phyloP scores from a whole-genome alignment of 371 early-diverging fungal species.

The Conidiobolus incongruus region DNA sequence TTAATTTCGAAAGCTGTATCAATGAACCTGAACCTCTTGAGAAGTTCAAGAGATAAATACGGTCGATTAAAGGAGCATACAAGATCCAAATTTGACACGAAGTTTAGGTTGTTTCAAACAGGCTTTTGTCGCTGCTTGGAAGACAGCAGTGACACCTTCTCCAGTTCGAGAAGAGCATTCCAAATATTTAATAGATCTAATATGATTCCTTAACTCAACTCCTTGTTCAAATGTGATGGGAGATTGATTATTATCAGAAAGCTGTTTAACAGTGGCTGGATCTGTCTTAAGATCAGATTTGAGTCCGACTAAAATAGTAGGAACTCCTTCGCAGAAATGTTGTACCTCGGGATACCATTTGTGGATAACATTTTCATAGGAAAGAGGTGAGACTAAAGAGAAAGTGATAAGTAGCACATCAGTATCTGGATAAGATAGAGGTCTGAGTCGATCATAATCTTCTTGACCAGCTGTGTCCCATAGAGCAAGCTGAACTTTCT shows the following conservation, averaged over 20 bases:
- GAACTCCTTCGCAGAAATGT: conserved; percentile 28
- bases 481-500: conserved; percentile 56
- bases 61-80: no score
- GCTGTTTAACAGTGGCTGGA: conserved; percentile 19
- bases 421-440: conserved; percentile 70
- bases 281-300: conserved; percentile 44
- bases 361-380: conserved; percentile 61
- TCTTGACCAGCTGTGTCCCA: no score
- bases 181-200: conserved; percentile 55
- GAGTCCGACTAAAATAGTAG: conserved; percentile 43
- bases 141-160: conserved; percentile 61
- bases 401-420: conserved; percentile 79
- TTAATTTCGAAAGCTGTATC: no score
- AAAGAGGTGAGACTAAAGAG: conserved; percentile 44
- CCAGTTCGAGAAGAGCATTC: conserved; percentile 75
- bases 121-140: conserved; percentile 48
- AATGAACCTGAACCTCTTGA: no score
- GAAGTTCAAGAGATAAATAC: no score
- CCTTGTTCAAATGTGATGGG: conserved; percentile 7
- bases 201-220: conserved; percentile 13
- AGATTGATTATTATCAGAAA: conserved; percentile 11
- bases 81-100: no score
- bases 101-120: background rate
- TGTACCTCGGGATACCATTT: conserved; percentile 49
- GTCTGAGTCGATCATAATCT: conserved; percentile 60